Percentiles rank a stretch among this genome's conserved stretches.
Evolutionary conservation across 805 yeast species (phyloP).

Genomic region (Monosporozyma aquatica): DNA sequence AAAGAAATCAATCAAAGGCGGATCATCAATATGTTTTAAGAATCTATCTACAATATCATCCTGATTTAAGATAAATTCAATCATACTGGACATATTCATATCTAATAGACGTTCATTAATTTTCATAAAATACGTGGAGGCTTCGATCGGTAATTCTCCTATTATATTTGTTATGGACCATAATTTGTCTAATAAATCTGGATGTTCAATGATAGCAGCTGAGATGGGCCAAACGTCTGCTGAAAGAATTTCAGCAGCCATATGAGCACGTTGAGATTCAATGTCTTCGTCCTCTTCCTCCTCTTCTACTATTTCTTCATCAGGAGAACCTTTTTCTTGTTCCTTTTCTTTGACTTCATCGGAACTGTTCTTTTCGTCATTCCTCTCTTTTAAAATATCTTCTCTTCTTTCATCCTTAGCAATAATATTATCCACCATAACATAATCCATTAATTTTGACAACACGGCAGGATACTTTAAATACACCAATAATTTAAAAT

Average conservation of each 20-base stretch:
- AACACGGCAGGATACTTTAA: conserved; percentile 71
- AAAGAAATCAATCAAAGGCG: conserved; percentile 88
- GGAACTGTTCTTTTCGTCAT: background rate
- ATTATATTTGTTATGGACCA: conserved; percentile 74
- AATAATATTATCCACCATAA: conserved; percentile 32
- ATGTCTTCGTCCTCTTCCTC: conserved; percentile 31
- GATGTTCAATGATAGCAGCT: conserved; percentile 76
- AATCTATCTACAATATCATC: conserved; percentile 68
- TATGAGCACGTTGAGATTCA: conserved; percentile 42
- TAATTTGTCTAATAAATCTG: conserved; percentile 52
- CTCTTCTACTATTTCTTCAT: conserved; percentile 16
- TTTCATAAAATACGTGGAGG: conserved; percentile 84
- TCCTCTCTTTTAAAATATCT: conserved; percentile 2
- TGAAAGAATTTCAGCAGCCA: conserved; percentile 81
- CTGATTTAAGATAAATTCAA: conserved; percentile 58
- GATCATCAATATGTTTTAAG: conserved; percentile 79
- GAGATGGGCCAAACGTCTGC: conserved; percentile 93
- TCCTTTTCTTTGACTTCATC: conserved; percentile 9
- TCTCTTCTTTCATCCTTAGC: conserved; percentile 8
- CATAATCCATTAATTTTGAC: conserved; percentile 55
- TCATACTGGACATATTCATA: conserved; percentile 76
- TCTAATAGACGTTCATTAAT: conserved; percentile 84
- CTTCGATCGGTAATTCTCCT: conserved; percentile 58
- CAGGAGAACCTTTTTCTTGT: conserved; percentile 5
- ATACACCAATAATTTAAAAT: conserved; percentile 67